Conservation (phyloP, 495 filamentous ascomycete genomes). For the Podospora appendiculata region DNA sequence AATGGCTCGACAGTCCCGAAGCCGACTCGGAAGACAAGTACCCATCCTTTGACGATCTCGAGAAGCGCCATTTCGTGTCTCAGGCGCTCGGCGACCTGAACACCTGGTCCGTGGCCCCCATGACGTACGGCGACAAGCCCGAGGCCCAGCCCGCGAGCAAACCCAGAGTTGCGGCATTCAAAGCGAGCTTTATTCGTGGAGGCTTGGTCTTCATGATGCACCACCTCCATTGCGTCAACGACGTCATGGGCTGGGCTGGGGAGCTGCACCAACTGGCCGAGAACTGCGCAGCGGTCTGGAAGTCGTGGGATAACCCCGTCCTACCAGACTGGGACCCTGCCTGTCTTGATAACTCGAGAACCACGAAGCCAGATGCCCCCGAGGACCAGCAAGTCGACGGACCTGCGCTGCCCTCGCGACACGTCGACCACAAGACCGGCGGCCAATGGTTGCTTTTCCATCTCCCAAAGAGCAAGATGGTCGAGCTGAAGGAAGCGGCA, state of each 20-base stretch:
- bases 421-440: slow-evolving; percentile 19
- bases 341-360: neutral
- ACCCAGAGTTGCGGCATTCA: slow-evolving; percentile 30
- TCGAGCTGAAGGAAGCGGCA: slow-evolving; percentile 23
- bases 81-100: slow-evolving; percentile 21
- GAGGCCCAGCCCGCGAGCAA: slow-evolving; percentile 26
- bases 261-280: slow-evolving; percentile 35
- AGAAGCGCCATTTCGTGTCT: slow-evolving; percentile 21
- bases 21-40: slow-evolving; percentile 21
- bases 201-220: slow-evolving; percentile 37
- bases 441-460: slow-evolving; percentile 27
- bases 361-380: neutral
- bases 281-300: slow-evolving; percentile 29
- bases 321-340: slow-evolving; percentile 30
- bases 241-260: slow-evolving; percentile 35
- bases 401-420: slow-evolving; percentile 2
- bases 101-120: slow-evolving; percentile 25
- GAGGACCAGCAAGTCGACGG: neutral
- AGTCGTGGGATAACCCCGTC: slow-evolving; percentile 9
- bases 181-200: slow-evolving; percentile 35
- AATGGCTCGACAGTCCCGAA: slow-evolving; percentile 27
- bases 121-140: slow-evolving; percentile 35
- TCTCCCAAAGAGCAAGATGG: slow-evolving; percentile 35
- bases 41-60: slow-evolving; percentile 24
- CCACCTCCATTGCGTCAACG: slow-evolving; percentile 36